Base-by-base conservation (phyloP, 495 filamentous ascomycete genomes). In the Penicillium pulvis region DNA sequence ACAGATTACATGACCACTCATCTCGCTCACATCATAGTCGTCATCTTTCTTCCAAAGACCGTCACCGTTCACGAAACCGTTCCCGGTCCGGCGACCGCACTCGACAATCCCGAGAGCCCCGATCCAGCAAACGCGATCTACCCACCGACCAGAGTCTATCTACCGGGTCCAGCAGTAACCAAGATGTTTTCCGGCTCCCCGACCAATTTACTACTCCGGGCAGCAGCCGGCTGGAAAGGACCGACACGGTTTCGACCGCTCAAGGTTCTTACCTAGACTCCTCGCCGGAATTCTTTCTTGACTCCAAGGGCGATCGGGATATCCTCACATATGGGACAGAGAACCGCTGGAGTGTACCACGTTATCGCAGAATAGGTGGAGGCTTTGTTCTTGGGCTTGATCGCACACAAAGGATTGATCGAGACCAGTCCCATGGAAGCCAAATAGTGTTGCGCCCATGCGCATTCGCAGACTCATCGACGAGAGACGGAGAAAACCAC, bases 291-390 rank as follows among this genome's bases (percentile, higher is more conserved):
- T 85, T 76, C 54, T 56, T 74, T n/a, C 56, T 85, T 9, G 85
- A 89, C 65, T 74, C 67, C 20, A 80, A 80, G 64, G 89, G 89
- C 1, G 89, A 91, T 65, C 72, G 70, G 16, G 73, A 80, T 47
- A 90, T 85, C 57, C 52, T 87, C 5, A 71, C 73, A 1, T 91
- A 87, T 63, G 87, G 86, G 2, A 81, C 79, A 26, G 71, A 85
- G 7, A 76, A 90, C 69, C 76, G 79, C 12, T 89, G 89, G 61
- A 79, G 67, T 45, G 69, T 87, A 20, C 86, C 87, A 1, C 50
- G 60, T 26, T 91, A 89, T 62, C 75, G 71, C 55, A 86, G 86
- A 0, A 59, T 65, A 55, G 89, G 89, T 36, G 69, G 69, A 46
- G 88, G 89, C 0, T 68, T 74, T 43, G 74, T 92, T 0, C 44